Evolutionary conservation across 164 flowering plant species (phyloP), one percentile per base, ranked within the genome.

Genomic region (Platanus orientalis): DNA sequence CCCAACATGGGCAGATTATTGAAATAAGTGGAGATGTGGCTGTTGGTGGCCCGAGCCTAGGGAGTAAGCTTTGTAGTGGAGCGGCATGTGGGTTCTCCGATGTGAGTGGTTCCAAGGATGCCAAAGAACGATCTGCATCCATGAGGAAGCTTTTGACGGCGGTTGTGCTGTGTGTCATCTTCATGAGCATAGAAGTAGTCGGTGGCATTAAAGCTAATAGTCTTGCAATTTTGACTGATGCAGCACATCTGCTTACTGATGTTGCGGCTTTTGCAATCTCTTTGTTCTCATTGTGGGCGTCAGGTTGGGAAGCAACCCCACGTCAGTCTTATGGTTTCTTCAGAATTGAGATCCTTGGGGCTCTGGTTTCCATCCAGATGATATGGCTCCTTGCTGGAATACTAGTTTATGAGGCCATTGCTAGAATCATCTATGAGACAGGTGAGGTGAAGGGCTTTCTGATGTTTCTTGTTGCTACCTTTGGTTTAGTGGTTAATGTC

Each of bases 181-280:
- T 79, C 73, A 77, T 82, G 81, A 64, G 62, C 30, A 66, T 73
- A n/a, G 85, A 82, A 68, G 76, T 82, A 23, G 77, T 32, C 52
- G 81, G 85, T 34, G 79, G 85, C 48, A 67, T 82, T 50, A 56
- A 77, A n/a, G n/a, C n/a, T n/a, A n/a, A n/a, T n/a, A n/a, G n/a
- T n/a, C n/a, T n/a, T n/a, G n/a, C n/a, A n/a, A n/a, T n/a, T n/a
- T n/a, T n/a, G n/a, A n/a, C n/a, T n/a, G n/a, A n/a, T n/a, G n/a
- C n/a, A n/a, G n/a, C 83, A 6, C 85, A 81, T 61, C 65, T 81
- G 53, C 76, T 79, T 24, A 69, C 83, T 28, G 85, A 79, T 63
- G 81, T 81, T 69, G 83, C 83, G 14, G 68, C 81, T 11, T 81
- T 79, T 54, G 77, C 81, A 5, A 77, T 81, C 49, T 81, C 85